phyloP scores from a whole-genome alignment of 495 filamentous ascomycete genomes.

The Lentithecium fluviatile region DNA sequence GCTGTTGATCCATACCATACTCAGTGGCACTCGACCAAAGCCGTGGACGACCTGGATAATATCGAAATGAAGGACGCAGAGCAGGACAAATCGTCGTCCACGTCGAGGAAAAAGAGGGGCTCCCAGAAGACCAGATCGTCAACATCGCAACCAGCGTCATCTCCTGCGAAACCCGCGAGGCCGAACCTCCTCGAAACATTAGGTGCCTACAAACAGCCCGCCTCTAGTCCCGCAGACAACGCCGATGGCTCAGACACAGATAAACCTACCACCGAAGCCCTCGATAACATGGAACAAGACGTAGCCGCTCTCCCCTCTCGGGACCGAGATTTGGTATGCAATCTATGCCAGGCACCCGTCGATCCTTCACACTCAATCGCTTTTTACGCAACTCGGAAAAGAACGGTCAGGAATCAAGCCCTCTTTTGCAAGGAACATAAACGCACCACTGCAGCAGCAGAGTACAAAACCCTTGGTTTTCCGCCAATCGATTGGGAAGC shows the following conservation, averaged over 20 bases:
- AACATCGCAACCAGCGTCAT: background rate
- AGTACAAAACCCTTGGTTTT: slow-evolving; percentile 67
- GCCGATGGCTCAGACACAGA: no score
- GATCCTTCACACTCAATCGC: background rate
- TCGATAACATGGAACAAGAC: slow-evolving; percentile 10
- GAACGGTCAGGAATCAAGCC: slow-evolving; percentile 35
- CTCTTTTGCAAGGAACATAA: slow-evolving; percentile 75
- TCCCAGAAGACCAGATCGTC: no score
- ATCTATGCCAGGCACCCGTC: slow-evolving; percentile 11
- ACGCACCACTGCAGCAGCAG: slow-evolving; percentile 53
- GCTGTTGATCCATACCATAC: no score
- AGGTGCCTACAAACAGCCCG: no score
- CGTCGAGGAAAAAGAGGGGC: no score
- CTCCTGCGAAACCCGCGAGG: background rate
- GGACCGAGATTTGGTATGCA: slow-evolving; percentile 12
- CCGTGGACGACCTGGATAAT: no score
- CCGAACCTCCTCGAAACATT: background rate
- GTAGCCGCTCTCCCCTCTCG: background rate
- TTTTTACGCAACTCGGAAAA: slow-evolving; percentile 4
- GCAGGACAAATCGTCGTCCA: no score
- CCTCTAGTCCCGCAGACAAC: no score
- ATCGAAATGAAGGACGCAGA: no score
- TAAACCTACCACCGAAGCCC: background rate
- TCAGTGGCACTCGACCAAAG: no score
- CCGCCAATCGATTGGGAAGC: slow-evolving; percentile 74